A percentile compares a stretch with the other conserved stretches of the same genome.
Conservation (phyloP, 2,329 filamentous ascomycete species). For the Pyricularia grisea region DNA sequence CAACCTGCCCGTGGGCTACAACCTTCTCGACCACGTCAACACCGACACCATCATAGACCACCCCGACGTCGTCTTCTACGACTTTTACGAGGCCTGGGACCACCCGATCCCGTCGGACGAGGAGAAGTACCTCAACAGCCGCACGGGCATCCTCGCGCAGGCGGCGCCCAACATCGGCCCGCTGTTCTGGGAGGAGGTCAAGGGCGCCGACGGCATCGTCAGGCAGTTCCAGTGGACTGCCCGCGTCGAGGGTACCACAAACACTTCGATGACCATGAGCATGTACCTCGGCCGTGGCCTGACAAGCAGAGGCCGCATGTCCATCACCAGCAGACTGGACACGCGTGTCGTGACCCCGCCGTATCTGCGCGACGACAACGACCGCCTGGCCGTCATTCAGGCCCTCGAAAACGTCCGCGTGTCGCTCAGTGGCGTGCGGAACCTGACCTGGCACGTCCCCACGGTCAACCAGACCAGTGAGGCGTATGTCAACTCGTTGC, state of each 20-base stretch:
- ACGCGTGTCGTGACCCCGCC: slow-evolving; percentile 47
- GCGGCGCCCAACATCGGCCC: slow-evolving; percentile 29
- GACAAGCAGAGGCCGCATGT: slow-evolving; percentile 46
- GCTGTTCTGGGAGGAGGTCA: slow-evolving; percentile 46
- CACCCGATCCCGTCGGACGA: slow-evolving; percentile 33
- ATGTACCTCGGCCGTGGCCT: slow-evolving; percentile 46
- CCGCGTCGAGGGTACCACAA: slow-evolving; percentile 43
- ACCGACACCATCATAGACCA: slow-evolving; percentile 37
- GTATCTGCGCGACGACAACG: slow-evolving; percentile 42
- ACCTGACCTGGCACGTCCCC: slow-evolving; percentile 42
- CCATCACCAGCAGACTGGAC: slow-evolving; percentile 43
- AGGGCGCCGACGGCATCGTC: slow-evolving; percentile 46
- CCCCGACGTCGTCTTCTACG: slow-evolving; percentile 44
- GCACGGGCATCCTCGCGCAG: slow-evolving; percentile 53
- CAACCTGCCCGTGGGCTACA: slow-evolving; percentile 47
- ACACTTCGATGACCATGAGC: slow-evolving; percentile 19
- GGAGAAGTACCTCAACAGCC: slow-evolving; percentile 33
- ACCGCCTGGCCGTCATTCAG: slow-evolving; percentile 46
- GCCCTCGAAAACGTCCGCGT: slow-evolving; percentile 46
- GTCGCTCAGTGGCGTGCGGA: slow-evolving; percentile 36
- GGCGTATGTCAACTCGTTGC: slow-evolving; percentile 35
- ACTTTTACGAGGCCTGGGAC: slow-evolving; percentile 55
- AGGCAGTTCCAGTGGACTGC: slow-evolving; percentile 59
- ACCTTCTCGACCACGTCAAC: slow-evolving; percentile 47
- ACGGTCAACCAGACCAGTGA: slow-evolving; percentile 34